Percentiles rank a stretch among this genome's conserved stretches.
Evolutionary conservation across 257 asterid genomes (phyloP).

Genomic region (Solanum chiquidenum): DNA sequence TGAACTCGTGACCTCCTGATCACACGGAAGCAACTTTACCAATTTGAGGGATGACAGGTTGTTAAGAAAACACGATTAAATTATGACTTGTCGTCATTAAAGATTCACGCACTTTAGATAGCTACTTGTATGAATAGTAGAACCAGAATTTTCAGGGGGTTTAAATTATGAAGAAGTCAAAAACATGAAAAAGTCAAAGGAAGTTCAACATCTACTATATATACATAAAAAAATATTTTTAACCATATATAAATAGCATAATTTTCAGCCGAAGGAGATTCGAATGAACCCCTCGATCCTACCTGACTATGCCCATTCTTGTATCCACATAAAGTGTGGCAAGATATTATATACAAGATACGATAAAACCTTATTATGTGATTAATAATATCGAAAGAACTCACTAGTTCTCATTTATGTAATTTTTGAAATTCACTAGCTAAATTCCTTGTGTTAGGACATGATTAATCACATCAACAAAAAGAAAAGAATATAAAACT

Average conservation of each 20-base stretch:
- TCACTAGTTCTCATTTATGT: not conserved
- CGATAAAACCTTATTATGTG: not conserved
- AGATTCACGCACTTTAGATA: not conserved
- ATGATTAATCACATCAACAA: not conserved
- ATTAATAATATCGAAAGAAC: not conserved
- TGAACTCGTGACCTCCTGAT: too few species aligned
- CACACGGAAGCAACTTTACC: too few species aligned
- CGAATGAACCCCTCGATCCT: too few species aligned
- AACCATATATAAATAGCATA: not conserved
- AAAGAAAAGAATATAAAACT: not conserved
- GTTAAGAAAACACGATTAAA: not conserved
- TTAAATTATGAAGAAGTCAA: not conserved
- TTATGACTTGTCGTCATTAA: not conserved
- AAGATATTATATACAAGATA: not conserved
- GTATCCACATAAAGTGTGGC: not conserved
- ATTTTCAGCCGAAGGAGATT: too few species aligned
- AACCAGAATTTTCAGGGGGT: too few species aligned
- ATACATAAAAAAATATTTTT: too few species aligned
- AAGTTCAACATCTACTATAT: not conserved
- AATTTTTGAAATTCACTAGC: not conserved
- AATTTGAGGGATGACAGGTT: not conserved
- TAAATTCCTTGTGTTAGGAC: not conserved
- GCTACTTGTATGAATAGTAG: not conserved
- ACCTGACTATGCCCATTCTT: not conserved
- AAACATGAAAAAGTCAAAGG: not conserved